A percentile compares a stretch with the other conserved stretches of the same genome.
phyloP scores from a whole-genome alignment of 768 basidiomycete species.

The Trametes villosa region DNA sequence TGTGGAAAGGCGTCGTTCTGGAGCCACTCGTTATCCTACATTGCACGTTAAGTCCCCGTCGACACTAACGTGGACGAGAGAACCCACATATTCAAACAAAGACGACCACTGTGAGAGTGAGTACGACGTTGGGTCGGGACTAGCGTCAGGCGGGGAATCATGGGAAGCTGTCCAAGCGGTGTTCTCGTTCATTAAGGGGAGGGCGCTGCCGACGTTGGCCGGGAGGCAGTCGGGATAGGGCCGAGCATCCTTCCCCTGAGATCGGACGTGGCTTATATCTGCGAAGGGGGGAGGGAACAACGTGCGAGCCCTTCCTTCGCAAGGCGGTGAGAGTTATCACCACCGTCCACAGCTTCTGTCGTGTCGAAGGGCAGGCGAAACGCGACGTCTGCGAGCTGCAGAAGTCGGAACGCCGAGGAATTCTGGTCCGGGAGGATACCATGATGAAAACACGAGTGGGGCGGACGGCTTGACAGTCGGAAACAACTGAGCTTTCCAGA shows the following conservation, averaged over 20 bases:
- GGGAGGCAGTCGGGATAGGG: neutral
- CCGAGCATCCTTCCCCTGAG: neutral
- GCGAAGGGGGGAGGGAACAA: neutral
- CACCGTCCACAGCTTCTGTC: constrained; percentile 22
- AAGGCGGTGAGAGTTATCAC: constrained; percentile 17
- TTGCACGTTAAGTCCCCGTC: neutral
- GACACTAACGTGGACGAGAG: neutral
- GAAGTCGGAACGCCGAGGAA: constrained; percentile 6
- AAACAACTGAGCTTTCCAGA: constrained; percentile 3
- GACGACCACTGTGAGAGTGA: neutral
- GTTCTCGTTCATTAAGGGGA: constrained; percentile 14
- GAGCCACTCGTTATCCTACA: neutral
- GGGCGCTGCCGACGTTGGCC: constrained; percentile 5
- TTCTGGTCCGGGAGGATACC: constrained; percentile 15
- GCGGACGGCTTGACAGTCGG: constrained; percentile 10
- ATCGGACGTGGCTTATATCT: constrained; percentile 5
- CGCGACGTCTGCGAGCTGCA: constrained; percentile 1
- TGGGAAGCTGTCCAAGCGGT: neutral
- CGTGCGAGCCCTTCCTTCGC: neutral
- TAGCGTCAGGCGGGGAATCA: neutral
- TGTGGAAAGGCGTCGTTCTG: neutral
- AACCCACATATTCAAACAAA: neutral
- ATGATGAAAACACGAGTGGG: constrained; percentile 24
- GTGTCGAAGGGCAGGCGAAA: neutral
- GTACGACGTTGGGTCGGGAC: neutral